A percentile compares a stretch with the other conserved stretches of the same genome.
These are phyloP conservation scores for Actinomortierella ambigua DNA, from an alignment of 371 early-diverging fungal genomes.

Conservation along the genomic window DNA sequence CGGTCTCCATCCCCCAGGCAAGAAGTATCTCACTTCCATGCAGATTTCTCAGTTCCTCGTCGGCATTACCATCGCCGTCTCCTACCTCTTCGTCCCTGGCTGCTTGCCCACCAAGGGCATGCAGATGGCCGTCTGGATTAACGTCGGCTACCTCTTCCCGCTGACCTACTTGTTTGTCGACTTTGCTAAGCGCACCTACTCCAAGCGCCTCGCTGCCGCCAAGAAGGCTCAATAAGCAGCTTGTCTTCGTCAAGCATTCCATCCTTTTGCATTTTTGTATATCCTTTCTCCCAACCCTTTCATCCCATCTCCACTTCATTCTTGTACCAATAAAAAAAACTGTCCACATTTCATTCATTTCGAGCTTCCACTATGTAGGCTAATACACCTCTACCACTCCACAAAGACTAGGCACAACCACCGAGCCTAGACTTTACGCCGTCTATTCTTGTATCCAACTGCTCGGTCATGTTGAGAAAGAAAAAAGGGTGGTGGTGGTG, in stretches of 20 bases:
- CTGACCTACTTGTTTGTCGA: conserved; percentile 80
- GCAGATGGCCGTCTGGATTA: conserved; percentile 70
- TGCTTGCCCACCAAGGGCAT: conserved; percentile 69
- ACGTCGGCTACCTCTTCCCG: conserved; percentile 80
- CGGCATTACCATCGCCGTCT: conserved; percentile 71
- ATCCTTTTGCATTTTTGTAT: conserved; percentile 3
- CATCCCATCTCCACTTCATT: not conserved
- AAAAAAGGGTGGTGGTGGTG: too few relatives aligned
- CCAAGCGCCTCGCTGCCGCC: conserved; percentile 33
- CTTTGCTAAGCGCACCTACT: conserved; percentile 75
- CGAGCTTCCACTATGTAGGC: too few relatives aligned
- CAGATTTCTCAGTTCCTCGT: conserved; percentile 90
- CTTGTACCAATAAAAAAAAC: too few relatives aligned
- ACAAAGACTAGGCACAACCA: too few relatives aligned
- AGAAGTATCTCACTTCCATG: conserved; percentile 82
- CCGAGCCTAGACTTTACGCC: too few relatives aligned
- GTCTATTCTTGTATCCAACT: too few relatives aligned
- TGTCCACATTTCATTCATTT: too few relatives aligned
- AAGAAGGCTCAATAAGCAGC: conserved; percentile 58
- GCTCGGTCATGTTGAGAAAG: too few relatives aligned
- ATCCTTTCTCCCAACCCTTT: not conserved
- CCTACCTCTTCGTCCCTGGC: conserved; percentile 70
- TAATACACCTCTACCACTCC: too few relatives aligned
- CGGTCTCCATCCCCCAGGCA: conserved; percentile 81
- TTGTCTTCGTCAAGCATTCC: not conserved